Evolutionary conservation across 1,284 basidiomycete species (phyloP).

Genomic region (Austroboletus olivaceoglutinosus): DNA sequence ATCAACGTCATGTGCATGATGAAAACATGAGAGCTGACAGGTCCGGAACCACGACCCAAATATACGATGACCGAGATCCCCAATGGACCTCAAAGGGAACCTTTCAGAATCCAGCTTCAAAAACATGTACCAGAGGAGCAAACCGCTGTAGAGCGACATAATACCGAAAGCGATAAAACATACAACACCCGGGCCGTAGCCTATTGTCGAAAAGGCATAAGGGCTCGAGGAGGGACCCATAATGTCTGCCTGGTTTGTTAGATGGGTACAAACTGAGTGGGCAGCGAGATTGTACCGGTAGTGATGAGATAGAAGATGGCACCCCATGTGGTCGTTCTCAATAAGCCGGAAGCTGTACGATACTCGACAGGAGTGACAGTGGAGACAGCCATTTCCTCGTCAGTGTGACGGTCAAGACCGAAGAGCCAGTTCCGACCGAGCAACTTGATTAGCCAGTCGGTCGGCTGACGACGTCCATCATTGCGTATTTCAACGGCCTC

Average conservation of each 20-base stretch:
- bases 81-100: slow-evolving; percentile 59
- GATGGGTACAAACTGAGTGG: background rate
- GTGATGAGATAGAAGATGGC: slow-evolving; percentile 27
- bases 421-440: slow-evolving; percentile 11
- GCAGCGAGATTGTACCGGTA: slow-evolving; percentile 21
- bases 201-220: slow-evolving; percentile 56
- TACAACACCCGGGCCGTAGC: slow-evolving; percentile 52
- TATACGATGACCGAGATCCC: slow-evolving; percentile 56
- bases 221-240: slow-evolving; percentile 65
- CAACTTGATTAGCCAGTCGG: slow-evolving; percentile 16
- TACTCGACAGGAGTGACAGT: slow-evolving; percentile 18
- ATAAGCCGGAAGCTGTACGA: slow-evolving; percentile 30
- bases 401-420: slow-evolving; percentile 10
- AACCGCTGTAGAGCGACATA: slow-evolving; percentile 50
- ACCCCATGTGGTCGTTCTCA: slow-evolving; percentile 34
- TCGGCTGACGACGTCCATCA: slow-evolving; percentile 27
- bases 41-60: slow-evolving; percentile 49
- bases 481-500: slow-evolving; percentile 34
- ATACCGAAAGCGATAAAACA: slow-evolving; percentile 40
- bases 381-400: slow-evolving; percentile 23
- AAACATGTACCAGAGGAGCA: slow-evolving; percentile 58
- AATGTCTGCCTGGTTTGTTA: slow-evolving; percentile 41
- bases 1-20: background rate
- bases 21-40: slow-evolving; percentile 22
- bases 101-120: slow-evolving; percentile 55